phyloP scores from a whole-genome alignment of 1,284 basidiomycete genomes.

The Hemileia vastatrix region DNA sequence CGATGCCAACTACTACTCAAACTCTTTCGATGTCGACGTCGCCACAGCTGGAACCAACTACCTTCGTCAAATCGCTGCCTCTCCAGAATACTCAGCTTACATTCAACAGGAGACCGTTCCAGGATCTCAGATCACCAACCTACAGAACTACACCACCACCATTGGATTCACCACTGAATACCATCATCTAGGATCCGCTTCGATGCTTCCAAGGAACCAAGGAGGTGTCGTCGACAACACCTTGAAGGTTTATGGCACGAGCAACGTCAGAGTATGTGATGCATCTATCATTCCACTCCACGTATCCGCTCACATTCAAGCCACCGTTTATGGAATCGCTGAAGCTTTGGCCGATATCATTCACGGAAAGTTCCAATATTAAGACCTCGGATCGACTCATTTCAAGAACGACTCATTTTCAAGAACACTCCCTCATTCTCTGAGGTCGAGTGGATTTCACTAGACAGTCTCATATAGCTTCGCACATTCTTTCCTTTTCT shows the following conservation, averaged over 20 bases:
- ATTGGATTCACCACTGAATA: slow-evolving; percentile 45
- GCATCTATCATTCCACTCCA: slow-evolving; percentile 26
- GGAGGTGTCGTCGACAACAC: slow-evolving; percentile 60
- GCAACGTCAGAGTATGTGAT: slow-evolving; percentile 47
- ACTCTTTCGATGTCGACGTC: slow-evolving; percentile 31
- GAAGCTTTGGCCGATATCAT: slow-evolving; percentile 33
- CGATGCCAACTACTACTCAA: background rate
- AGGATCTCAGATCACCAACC: slow-evolving; percentile 27
- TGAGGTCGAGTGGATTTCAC: too few species aligned
- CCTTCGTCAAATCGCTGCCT: slow-evolving; percentile 32
- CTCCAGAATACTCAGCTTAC: slow-evolving; percentile 27
- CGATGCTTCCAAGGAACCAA: slow-evolving; percentile 55
- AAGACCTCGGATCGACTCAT: background rate
- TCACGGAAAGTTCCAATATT: background rate
- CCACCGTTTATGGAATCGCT: slow-evolving; percentile 23
- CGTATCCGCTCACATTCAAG: slow-evolving; percentile 21
- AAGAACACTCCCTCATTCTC: too few species aligned
- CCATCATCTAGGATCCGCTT: slow-evolving; percentile 56
- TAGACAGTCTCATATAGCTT: too few species aligned
- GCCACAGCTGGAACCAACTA: slow-evolving; percentile 34
- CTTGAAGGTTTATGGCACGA: slow-evolving; percentile 56
- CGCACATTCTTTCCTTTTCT: too few species aligned
- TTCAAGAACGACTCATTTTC: background rate
- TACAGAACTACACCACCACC: slow-evolving; percentile 40
- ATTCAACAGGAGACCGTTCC: slow-evolving; percentile 31